Conservation (phyloP, 192 early-diverging fungal species). For the Rhizoclosmatium globosum region DNA sequence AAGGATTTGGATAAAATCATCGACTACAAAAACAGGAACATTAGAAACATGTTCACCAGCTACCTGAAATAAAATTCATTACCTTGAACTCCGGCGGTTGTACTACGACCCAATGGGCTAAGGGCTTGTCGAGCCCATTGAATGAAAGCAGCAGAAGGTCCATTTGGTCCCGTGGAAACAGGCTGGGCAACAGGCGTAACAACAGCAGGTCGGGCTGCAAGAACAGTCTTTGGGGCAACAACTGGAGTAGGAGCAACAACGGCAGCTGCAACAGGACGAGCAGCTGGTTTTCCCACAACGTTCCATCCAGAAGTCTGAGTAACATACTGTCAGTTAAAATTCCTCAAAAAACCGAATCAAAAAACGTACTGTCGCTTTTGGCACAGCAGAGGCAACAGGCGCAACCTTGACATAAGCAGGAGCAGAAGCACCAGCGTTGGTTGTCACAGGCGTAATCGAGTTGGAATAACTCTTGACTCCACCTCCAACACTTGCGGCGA, state of each 20-base stretch:
- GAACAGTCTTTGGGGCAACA: not conserved
- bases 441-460: constrained; percentile 21
- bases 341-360: not conserved
- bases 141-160: constrained; percentile 41
- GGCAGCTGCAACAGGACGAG: constrained; percentile 20
- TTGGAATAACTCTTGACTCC: constrained; percentile 58
- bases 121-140: constrained; percentile 56
- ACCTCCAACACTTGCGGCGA: constrained; percentile 24
- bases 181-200: constrained; percentile 11
- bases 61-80: constrained; percentile 22
- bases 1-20: constrained; percentile 62
- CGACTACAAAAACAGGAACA: constrained; percentile 40
- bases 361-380: not conserved
- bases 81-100: constrained; percentile 53
- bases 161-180: constrained; percentile 5
- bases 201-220: constrained; percentile 8
- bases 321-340: not conserved
- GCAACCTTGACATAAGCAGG: not conserved
- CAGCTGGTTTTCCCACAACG: constrained; percentile 55
- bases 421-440: not conserved
- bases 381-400: not conserved
- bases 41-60: not conserved
- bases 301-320: constrained; percentile 47
- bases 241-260: constrained; percentile 30
- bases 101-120: constrained; percentile 45